Percentiles rank a stretch among this genome's conserved stretches.
Evolutionary conservation across 305 asterid genomes (phyloP).

Genomic region (Fraxinus velutina): DNA sequence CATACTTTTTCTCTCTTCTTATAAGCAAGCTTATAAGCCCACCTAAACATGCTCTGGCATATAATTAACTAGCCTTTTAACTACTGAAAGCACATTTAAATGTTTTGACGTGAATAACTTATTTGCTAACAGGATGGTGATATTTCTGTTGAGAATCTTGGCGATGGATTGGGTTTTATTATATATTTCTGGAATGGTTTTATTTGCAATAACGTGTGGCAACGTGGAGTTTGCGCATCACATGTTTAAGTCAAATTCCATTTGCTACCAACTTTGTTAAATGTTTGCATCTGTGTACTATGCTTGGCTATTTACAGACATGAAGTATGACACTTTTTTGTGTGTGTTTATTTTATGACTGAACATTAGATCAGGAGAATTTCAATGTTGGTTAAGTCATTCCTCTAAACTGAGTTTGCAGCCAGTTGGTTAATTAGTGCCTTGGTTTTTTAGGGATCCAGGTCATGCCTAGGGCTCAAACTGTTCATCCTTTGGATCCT

Average conservation of each 20-base stretch:
- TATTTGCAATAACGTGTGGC: not conserved
- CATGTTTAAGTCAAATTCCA: constrained; percentile 13
- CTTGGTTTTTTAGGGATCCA: constrained; percentile 48
- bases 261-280: not conserved
- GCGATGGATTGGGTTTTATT: not conserved
- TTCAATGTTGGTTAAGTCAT: constrained; percentile 1
- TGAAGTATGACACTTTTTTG: not conserved
- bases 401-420: not conserved
- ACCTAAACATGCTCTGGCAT: not conserved
- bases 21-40: not conserved
- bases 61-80: not conserved
- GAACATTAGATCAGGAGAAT: constrained; percentile 12
- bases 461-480: constrained; percentile 60
- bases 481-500: constrained; percentile 77
- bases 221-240: not conserved
- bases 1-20: not conserved
- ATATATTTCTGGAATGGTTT: constrained; percentile 5
- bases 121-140: not conserved
- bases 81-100: not conserved
- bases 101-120: not conserved
- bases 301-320: constrained; percentile 8
- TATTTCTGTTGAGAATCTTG: not conserved
- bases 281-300: not conserved
- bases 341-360: constrained; percentile 9
- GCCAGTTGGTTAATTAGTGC: constrained; percentile 13